phyloP scores from a whole-genome alignment of 2,329 filamentous ascomycete genomes.

The Acrocalymma vagum region DNA sequence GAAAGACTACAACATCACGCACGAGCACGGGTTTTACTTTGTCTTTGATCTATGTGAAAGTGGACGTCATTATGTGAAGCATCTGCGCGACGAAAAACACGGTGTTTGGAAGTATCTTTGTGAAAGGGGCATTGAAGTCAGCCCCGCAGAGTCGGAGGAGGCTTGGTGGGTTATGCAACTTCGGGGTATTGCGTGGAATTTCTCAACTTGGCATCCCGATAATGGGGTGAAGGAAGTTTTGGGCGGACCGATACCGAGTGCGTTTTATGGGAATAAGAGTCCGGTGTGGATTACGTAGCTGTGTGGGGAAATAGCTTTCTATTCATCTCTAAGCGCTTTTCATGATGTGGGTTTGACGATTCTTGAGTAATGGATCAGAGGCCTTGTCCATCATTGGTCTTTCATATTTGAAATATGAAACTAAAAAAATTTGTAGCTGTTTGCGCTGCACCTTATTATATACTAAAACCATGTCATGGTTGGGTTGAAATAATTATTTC shows the following conservation, averaged over 20 bases:
- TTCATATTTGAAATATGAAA: too few species aligned
- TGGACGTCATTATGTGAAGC: constrained; percentile 1
- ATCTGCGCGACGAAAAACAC: constrained; percentile 1
- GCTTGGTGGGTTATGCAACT: constrained; percentile 14
- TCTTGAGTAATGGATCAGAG: too few species aligned
- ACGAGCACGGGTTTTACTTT: constrained; percentile 1
- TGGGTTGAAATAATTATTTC: too few species aligned
- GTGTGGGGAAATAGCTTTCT: not conserved
- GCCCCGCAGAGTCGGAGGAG: constrained; percentile 4
- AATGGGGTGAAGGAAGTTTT: constrained; percentile 66
- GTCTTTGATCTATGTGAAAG: constrained; percentile 3
- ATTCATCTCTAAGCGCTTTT: too few species aligned
- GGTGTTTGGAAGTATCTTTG: constrained; percentile 2
- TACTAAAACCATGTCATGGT: too few species aligned
- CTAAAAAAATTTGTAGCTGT: too few species aligned
- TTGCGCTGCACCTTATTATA: too few species aligned
- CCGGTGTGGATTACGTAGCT: constrained; percentile 9
- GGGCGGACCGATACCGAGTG: constrained; percentile 6
- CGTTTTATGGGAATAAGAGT: constrained; percentile 9
- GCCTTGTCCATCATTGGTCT: too few species aligned
- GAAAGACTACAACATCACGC: constrained; percentile 3
- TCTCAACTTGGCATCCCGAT: constrained; percentile 51
- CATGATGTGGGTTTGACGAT: too few species aligned
- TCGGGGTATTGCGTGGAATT: constrained; percentile 7
- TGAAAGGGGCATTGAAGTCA: not conserved